Base-by-base conservation (phyloP, 768 basidiomycete genomes). In the Trichaptum fuscoviolaceum region DNA sequence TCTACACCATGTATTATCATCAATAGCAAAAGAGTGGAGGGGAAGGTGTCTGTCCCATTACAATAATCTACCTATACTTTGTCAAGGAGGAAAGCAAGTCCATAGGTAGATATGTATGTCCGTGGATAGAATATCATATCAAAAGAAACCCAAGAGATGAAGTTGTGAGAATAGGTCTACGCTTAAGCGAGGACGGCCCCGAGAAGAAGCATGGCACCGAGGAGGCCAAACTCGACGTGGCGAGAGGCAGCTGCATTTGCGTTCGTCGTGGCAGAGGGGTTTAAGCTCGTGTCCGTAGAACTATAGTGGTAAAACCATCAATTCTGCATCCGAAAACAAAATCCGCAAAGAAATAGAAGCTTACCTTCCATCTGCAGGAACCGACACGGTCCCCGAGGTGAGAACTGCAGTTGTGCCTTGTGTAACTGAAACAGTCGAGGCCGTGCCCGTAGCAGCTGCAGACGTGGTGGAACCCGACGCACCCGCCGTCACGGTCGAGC, bases 161-260 rank as follows among this genome's bases (percentile, higher is more conserved):
- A 52, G 42, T 20, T 2, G 6, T 30, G 30, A 30, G 42, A 52
- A 52, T 52, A 30, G 42, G 20, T 52, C 5, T 52, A 20, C 42
- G 42, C 42, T 74, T 72, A 77, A 63, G 75, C 76, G 58, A 81
- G 67, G 64, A 81, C 58, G 8, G 75, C 77, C n/a, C 76, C 75
- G 9, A 82, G 63, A 52, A 77, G 73, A 62, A 77, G 80, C 58
- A 78, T 67, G 9, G 71, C 73, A n/a, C 75, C 71, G 58, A 82
- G 67, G 62, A 81, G 64, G 62, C 77, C 74, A n/a, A 73, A 67
- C 64, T 75, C 73, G 34, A 74, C 58, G 62, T 74, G 69, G 66
- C 75, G 72, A 34, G 72, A 62, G 23, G 73, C 61, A 20, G 79
- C 80, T 68, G 70, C 78, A 66, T 69, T 69, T 68, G 70, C 78